Evolutionary conservation across 192 early-diverging fungal genomes (phyloP), one percentile per base, ranked within the genome.

Genomic region (Linnemannia zychae): DNA sequence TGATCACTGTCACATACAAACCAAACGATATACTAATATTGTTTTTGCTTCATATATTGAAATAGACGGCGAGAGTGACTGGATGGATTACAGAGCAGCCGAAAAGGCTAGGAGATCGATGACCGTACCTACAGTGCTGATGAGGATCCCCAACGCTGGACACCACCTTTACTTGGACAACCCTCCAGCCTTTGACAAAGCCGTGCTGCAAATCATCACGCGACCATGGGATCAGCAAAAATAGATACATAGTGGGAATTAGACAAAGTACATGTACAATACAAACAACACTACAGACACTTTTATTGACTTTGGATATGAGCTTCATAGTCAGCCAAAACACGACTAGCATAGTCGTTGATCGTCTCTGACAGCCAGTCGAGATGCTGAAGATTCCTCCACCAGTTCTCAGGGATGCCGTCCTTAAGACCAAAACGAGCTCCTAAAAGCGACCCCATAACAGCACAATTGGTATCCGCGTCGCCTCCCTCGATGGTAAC

Each of bases 161-260:
- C 96, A 98, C 88, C 96, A 98, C 68, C 84, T 98, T 86, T 96
- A 96, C 67, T 80, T 97, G 48, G 97, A 97, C 79, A 97, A 98
- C 78, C 94, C 96, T 31, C 77, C 75, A 2, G 94, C 83, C 24
- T 97, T 96, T 71, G 94, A 96, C 80, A 75, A 89, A 31, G 88
- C 86, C 1, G 74, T 97, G 33, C 67, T 93, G 6, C 60, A 82
- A 28, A 28, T 63, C 44, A 85, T 85, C 15, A 85, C 83, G 18
- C 76, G 74, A 0, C 72, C 92, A 89, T 87, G 88, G 94, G 90
- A 86, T 12, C 37, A 38, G n/a, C 71, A 13, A 9, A 74, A 57
- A 53, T 53, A 53, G 3, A 38, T 34, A 5, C 50, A 44, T n/a
- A n/a, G n/a, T n/a, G n/a, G n/a, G n/a, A n/a, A 47, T 13, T 0